Conservation (phyloP, 2,329 filamentous ascomycete species). For the Beauveria sp. region DNA sequence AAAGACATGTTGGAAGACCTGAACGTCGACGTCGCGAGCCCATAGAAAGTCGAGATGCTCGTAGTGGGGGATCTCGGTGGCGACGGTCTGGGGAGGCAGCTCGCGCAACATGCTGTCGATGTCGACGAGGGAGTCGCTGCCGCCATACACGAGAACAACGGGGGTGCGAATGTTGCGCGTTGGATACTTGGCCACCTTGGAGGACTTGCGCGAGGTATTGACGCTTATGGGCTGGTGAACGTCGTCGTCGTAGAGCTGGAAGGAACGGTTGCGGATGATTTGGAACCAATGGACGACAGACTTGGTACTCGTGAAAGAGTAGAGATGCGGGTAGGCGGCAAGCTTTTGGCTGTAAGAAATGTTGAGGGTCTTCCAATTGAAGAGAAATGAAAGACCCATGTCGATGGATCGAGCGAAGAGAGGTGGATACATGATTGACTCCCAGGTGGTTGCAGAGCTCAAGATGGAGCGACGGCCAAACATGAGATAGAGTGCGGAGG, state of each 20-base stretch:
- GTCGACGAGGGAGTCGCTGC: constrained; percentile 87
- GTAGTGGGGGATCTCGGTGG: constrained; percentile 82
- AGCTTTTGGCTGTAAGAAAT: constrained; percentile 84
- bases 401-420: constrained; percentile 89
- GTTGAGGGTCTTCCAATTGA: constrained; percentile 81
- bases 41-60: constrained; percentile 97
- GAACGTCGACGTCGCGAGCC: constrained; percentile 74
- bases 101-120: constrained; percentile 89
- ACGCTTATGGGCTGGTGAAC: constrained; percentile 69
- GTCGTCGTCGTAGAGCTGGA: constrained; percentile 99
- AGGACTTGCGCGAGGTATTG: constrained; percentile 70
- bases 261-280: constrained; percentile 91
- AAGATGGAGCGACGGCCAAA: constrained; percentile 90
- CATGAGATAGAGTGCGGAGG: constrained; percentile 82
- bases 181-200: constrained; percentile 92
- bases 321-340: constrained; percentile 90
- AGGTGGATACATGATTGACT: constrained; percentile 87
- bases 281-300: constrained; percentile 99
- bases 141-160: constrained; percentile 87
- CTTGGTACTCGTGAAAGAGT: constrained; percentile 95
- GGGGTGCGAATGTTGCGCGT: constrained; percentile 96
- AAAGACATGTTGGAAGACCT: constrained; percentile 88
- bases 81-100: constrained; percentile 75
- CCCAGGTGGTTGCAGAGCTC: constrained; percentile 93
- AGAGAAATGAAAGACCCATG: constrained; percentile 70